phyloP scores from a whole-genome alignment of 148 eudicot species.

The Rhododendron griersonianum region DNA sequence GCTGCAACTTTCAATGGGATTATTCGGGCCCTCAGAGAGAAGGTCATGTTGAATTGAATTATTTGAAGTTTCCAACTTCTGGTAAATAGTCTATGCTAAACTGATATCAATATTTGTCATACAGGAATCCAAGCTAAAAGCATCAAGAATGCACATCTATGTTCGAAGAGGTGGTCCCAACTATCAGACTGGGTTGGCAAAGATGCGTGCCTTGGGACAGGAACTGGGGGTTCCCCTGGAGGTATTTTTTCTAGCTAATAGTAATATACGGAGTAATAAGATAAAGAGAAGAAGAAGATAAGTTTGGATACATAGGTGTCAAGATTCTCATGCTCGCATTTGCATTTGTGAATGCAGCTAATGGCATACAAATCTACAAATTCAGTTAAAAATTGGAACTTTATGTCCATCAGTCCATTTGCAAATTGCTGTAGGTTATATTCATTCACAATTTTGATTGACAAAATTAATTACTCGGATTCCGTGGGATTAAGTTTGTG shows the following conservation, averaged over 20 bases:
- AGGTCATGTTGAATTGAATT: constrained; percentile 21
- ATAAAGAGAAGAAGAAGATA: not conserved
- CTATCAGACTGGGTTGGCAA: constrained; percentile 91
- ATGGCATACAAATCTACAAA: not conserved
- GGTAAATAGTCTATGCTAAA: not conserved
- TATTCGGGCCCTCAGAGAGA: constrained; percentile 55
- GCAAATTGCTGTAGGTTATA: not conserved
- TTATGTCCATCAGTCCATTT: not conserved
- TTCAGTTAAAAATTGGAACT: not conserved
- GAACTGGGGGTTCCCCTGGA: constrained; percentile 95
- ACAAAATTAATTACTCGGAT: not conserved
- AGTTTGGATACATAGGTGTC: not conserved
- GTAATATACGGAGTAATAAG: not conserved
- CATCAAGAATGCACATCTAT: constrained; percentile 88
- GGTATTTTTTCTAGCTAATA: constrained; percentile 29
- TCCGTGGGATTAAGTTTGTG: not conserved
- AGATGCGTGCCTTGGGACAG: constrained; percentile 80
- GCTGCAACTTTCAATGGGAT: constrained; percentile 90
- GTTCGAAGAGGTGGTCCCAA: constrained; percentile 99
- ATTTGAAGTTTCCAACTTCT: not conserved
- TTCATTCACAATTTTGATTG: not conserved
- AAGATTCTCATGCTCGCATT: not conserved
- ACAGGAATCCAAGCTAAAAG: constrained; percentile 81
- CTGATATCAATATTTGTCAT: not conserved
- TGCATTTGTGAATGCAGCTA: not conserved